These are phyloP conservation scores for Themeda triandra DNA, from an alignment of 176 grass and related monocot genomes.

Conservation along the genomic window DNA sequence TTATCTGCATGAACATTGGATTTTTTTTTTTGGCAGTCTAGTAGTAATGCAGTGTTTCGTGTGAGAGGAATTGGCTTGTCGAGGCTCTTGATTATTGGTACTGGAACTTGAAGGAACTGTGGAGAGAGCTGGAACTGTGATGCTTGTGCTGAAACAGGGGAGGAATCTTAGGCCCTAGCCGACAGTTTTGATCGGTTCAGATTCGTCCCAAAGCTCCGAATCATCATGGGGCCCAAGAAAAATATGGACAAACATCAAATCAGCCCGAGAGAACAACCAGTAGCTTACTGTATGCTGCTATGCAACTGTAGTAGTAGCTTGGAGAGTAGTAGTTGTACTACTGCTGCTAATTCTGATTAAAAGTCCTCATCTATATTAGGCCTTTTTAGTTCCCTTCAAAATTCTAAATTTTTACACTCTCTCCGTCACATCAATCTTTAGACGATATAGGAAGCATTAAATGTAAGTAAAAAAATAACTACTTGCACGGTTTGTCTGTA, in stretches of 20 bases:
- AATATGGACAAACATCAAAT: neutral
- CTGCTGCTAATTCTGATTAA: too few relatives aligned
- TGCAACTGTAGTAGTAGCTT: too few relatives aligned
- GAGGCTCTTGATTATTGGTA: neutral
- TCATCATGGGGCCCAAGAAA: neutral
- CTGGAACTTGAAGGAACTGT: neutral
- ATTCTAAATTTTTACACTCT: too few relatives aligned
- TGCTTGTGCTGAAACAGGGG: neutral
- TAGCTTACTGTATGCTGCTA: too few relatives aligned
- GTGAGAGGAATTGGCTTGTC: neutral
- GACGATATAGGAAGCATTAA: too few relatives aligned
- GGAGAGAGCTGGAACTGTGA: neutral
- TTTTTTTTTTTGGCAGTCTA: neutral
- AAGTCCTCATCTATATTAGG: too few relatives aligned
- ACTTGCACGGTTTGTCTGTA: too few relatives aligned
- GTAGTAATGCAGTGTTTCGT: neutral
- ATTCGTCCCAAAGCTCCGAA: neutral
- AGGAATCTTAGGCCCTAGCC: neutral
- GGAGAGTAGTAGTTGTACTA: too few relatives aligned
- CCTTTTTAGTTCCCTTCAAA: too few relatives aligned
- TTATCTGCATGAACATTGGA: neutral
- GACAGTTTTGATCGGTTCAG: slow-evolving; percentile 5
- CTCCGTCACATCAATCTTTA: too few relatives aligned
- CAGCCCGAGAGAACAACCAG: too few relatives aligned
- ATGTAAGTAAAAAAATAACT: too few relatives aligned